Percentiles rank a stretch among this genome's conserved stretches.
These are phyloP conservation scores for Teunomyces funiuensis DNA, from an alignment of 805 yeast genomes.

Conservation along the genomic window DNA sequence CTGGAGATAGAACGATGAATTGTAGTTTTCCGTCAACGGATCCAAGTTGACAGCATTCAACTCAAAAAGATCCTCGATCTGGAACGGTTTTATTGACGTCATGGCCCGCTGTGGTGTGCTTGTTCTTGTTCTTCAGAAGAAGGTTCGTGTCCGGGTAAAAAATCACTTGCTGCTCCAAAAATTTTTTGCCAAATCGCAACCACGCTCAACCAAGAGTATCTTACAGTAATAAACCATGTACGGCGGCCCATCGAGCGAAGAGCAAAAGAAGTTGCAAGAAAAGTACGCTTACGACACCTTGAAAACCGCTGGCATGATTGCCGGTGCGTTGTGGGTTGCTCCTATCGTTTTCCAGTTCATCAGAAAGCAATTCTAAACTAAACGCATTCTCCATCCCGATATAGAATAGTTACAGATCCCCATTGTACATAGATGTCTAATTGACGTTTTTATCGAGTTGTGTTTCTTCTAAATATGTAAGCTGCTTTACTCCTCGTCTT, in stretches of 20 bases:
- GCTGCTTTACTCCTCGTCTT: not conserved
- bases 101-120: constrained; percentile 33
- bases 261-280: constrained; percentile 66
- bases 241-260: constrained; percentile 61
- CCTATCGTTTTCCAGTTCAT: constrained; percentile 58
- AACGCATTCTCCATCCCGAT: not conserved
- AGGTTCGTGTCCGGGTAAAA: constrained; percentile 1
- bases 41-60: constrained; percentile 80
- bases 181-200: constrained; percentile 5
- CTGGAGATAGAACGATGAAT: constrained; percentile 77
- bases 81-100: constrained; percentile 89
- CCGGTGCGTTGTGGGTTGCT: constrained; percentile 60
- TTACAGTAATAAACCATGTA: constrained; percentile 26
- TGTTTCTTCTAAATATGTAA: not conserved
- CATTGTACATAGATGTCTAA: constrained; percentile 2
- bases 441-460: not conserved
- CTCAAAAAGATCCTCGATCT: constrained; percentile 77
- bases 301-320: constrained; percentile 58
- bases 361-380: constrained; percentile 44
- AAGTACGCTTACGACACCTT: constrained; percentile 60
- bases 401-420: constrained; percentile 1
- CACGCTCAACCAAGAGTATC: no score
- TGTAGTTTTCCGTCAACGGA: constrained; percentile 88
- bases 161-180: not conserved
- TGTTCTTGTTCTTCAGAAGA: not conserved